Base-by-base conservation (phyloP, 208 protist genomes). In the Angomonas deanei region DNA sequence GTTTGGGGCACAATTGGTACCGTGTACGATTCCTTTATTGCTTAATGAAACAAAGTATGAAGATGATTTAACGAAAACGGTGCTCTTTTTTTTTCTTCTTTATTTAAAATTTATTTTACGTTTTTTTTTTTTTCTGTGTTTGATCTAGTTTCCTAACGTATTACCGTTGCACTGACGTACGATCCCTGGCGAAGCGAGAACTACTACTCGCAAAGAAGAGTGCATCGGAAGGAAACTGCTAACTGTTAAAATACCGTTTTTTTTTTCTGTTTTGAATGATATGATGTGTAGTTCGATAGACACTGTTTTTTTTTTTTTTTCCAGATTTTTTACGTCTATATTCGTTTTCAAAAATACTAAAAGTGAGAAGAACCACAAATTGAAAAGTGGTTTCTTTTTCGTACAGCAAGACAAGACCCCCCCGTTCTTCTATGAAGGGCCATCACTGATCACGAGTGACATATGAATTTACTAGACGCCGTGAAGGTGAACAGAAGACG, bases 1-100 rank as follows among this genome's bases (percentile, higher is more conserved):
- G 68, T 76, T 1, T 78, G 75, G 54, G 72, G 72, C 17, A 83
- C 77, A 19, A 64, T 55, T 4, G 68, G 58, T 3, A 71, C 69
- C 5, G 64, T 83, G 13, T 71, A 77, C 50, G 23, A 30, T 26
- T 49, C 28, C 24, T 59, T 59, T 30, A 42, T 59, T 38, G 50
- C 50, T 28, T 56, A 30, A 56, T 3, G 34, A 42, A 42, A 42
- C 15, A 42, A n/a, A 42, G 15, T 42, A 42, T 15, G 15, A n/a
- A 42, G 10, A 42, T 15, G 34, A n/a, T 8, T 42, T 8, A 42
- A 8, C 10, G 34, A 42, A n/a, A n/a, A n/a, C n/a, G 34, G 34
- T 42, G 34, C 8, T 42, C 34, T 42, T 42, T 42, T 15, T 42
- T 42, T 42, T 42, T 42, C 10, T 42, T 42, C 34, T 42, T 42